phyloP scores from a whole-genome alignment of 306 rosid genomes.

The Ceratonia siliqua region DNA sequence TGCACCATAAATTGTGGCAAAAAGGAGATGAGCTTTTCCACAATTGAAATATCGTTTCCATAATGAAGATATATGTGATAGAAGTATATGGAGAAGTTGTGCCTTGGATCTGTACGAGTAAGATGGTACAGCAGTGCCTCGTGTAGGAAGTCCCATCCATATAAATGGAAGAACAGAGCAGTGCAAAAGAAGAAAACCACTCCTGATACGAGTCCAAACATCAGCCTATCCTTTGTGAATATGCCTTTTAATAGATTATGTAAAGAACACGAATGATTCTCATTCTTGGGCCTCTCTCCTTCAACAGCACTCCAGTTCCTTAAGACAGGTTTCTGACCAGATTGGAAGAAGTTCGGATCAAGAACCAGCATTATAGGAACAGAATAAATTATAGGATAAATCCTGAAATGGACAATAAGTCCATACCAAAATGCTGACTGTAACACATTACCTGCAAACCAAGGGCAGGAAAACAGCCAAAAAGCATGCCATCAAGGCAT shows the following conservation, averaged over 20 bases:
- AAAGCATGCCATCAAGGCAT: slow-evolving; percentile 29
- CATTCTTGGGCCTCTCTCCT: slow-evolving; percentile 40
- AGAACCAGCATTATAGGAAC: slow-evolving; percentile 80
- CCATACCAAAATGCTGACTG: slow-evolving; percentile 99
- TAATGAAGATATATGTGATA: slow-evolving; percentile 87
- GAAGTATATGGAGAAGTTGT: slow-evolving; percentile 85
- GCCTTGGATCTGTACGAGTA: slow-evolving; percentile 92
- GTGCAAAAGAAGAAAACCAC: slow-evolving; percentile 68
- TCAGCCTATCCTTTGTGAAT: slow-evolving; percentile 65
- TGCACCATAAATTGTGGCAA: slow-evolving; percentile 84
- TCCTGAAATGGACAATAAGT: slow-evolving; percentile 88
- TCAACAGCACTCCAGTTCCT: slow-evolving; percentile 58
- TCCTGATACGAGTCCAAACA: slow-evolving; percentile 74
- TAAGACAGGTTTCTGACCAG: slow-evolving; percentile 62
- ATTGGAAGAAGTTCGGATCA: slow-evolving; percentile 65
- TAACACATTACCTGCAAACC: slow-evolving; percentile 66
- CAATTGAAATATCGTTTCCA: slow-evolving; percentile 50
- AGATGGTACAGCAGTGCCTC: slow-evolving; percentile 92
- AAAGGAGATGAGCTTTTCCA: slow-evolving; percentile 89
- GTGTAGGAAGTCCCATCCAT: slow-evolving; percentile 81
- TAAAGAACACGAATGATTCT: slow-evolving; percentile 32
- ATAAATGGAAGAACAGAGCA: slow-evolving; percentile 63
- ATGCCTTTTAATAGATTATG: slow-evolving; percentile 50
- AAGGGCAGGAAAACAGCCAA: slow-evolving; percentile 11
- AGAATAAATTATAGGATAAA: slow-evolving; percentile 83